A percentile compares a stretch with the other conserved stretches of the same genome.
These are phyloP conservation scores for Rhizopogon rudus DNA, from an alignment of 768 basidiomycete species.

Conservation along the genomic window DNA sequence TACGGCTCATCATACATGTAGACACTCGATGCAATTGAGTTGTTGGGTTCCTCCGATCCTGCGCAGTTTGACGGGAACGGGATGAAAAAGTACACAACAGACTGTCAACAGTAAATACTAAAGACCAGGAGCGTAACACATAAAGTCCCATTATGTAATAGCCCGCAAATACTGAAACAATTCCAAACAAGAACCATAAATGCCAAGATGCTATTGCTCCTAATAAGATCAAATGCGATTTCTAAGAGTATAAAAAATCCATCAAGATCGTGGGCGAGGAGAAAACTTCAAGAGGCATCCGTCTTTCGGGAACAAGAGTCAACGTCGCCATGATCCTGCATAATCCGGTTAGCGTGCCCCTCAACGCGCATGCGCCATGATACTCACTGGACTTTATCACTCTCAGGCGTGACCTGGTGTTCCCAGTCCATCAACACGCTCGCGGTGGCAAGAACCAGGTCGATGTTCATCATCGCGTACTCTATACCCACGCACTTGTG, in stretches of 20 bases:
- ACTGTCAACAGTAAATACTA: too few relatives aligned
- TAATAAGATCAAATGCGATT: constrained; percentile 10
- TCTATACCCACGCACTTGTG: constrained; percentile 91
- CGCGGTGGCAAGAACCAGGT: constrained; percentile 79
- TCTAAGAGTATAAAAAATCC: constrained; percentile 6
- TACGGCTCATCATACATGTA: too few relatives aligned
- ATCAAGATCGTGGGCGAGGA: constrained; percentile 40
- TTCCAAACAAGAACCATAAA: too few relatives aligned
- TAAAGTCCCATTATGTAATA: too few relatives aligned
- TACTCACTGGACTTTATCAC: constrained; percentile 78
- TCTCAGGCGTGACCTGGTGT: constrained; percentile 76
- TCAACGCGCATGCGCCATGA: constrained; percentile 1
- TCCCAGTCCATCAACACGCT: constrained; percentile 78
- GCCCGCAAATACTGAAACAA: neutral
- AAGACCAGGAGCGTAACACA: too few relatives aligned
- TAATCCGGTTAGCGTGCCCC: neutral
- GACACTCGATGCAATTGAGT: too few relatives aligned
- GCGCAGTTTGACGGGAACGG: too few relatives aligned
- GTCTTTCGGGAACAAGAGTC: constrained; percentile 97
- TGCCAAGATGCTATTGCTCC: neutral
- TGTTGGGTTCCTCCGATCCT: too few relatives aligned
- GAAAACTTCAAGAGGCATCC: constrained; percentile 78
- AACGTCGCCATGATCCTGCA: constrained; percentile 86
- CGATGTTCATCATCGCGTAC: constrained; percentile 91
- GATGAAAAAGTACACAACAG: too few relatives aligned